These are phyloP conservation scores for Conticribra weissflogii DNA, from an alignment of 108 stramenopile genomes.

Conservation along the genomic window DNA sequence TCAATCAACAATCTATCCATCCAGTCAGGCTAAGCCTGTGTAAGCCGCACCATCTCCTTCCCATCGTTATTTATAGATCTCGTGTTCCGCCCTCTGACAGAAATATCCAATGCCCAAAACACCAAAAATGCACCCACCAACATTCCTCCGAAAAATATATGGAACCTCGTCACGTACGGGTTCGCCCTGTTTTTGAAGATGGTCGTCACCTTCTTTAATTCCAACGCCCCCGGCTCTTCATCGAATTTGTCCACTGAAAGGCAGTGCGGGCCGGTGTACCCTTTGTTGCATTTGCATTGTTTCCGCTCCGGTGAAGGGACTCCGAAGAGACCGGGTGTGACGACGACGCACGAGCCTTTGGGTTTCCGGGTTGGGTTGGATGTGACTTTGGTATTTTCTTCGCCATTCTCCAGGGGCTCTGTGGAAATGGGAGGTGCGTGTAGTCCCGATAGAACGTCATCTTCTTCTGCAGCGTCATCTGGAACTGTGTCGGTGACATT, in stretches of 20 bases:
- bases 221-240: constrained; percentile 62
- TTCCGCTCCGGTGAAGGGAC: constrained; percentile 14
- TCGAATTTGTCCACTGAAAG: constrained; percentile 70
- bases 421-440: constrained; percentile 31
- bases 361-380: constrained; percentile 29
- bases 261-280: constrained; percentile 84
- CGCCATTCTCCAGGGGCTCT: constrained; percentile 21
- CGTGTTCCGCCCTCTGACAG: constrained; percentile 10
- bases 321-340: constrained; percentile 40
- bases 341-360: constrained; percentile 39
- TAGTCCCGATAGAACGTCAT: background rate
- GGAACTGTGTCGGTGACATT: background rate
- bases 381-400: constrained; percentile 16
- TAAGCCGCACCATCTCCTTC: constrained; percentile 11
- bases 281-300: constrained; percentile 77
- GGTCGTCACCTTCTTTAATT: constrained; percentile 30
- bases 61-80: background rate
- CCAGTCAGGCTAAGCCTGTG: too few species aligned
- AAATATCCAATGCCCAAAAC: constrained; percentile 20
- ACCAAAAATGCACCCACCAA: constrained; percentile 33
- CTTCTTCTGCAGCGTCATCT: constrained; percentile 10
- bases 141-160: constrained; percentile 31
- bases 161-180: constrained; percentile 36
- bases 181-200: constrained; percentile 33
- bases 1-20: too few species aligned